A percentile compares a stretch with the other conserved stretches of the same genome.
Conservation (phyloP, 805 yeast genomes). For the Starmerella khaoyaiensis region DNA sequence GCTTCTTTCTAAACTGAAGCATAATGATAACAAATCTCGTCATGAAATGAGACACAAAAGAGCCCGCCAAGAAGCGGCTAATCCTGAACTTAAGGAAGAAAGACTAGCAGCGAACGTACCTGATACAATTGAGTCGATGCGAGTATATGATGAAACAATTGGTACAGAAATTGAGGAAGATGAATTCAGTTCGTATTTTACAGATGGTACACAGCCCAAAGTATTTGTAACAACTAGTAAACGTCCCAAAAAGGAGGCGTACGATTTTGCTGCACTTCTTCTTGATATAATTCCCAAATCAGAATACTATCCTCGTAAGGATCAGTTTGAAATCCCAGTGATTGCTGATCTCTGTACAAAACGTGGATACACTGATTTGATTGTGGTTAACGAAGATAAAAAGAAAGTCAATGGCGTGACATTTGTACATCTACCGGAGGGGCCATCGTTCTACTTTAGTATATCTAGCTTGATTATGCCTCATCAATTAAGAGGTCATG, state of each 20-base stretch:
- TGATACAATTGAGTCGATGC: slow-evolving; percentile 66
- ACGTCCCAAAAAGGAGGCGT: slow-evolving; percentile 72
- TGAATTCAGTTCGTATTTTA: slow-evolving; percentile 45
- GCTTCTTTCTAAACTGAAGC: slow-evolving; percentile 58
- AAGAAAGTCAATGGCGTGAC: slow-evolving; percentile 85
- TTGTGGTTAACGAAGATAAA: slow-evolving; percentile 88
- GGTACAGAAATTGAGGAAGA: slow-evolving; percentile 35
- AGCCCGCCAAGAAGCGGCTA: slow-evolving; percentile 73
- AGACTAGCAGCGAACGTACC: slow-evolving; percentile 70
- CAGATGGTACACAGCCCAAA: slow-evolving; percentile 54
- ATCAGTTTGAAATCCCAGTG: slow-evolving; percentile 70
- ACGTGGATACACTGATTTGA: slow-evolving; percentile 74
- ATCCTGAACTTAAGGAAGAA: slow-evolving; percentile 71
- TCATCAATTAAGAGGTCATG: slow-evolving; percentile 71
- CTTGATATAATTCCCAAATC: slow-evolving; percentile 76
- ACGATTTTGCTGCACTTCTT: slow-evolving; percentile 76
- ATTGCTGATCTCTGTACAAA: slow-evolving; percentile 73
- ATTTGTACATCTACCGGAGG: slow-evolving; percentile 84
- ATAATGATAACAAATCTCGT: slow-evolving; percentile 60
- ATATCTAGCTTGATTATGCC: slow-evolving; percentile 65
- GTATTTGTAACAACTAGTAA: slow-evolving; percentile 81
- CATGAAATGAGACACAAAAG: slow-evolving; percentile 68
- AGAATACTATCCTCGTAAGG: slow-evolving; percentile 75
- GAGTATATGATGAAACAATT: slow-evolving; percentile 80
- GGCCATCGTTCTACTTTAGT: slow-evolving; percentile 89